phyloP scores from a whole-genome alignment of 176 grass and related monocot genomes.

The Miscanthus lutarioriparius region DNA sequence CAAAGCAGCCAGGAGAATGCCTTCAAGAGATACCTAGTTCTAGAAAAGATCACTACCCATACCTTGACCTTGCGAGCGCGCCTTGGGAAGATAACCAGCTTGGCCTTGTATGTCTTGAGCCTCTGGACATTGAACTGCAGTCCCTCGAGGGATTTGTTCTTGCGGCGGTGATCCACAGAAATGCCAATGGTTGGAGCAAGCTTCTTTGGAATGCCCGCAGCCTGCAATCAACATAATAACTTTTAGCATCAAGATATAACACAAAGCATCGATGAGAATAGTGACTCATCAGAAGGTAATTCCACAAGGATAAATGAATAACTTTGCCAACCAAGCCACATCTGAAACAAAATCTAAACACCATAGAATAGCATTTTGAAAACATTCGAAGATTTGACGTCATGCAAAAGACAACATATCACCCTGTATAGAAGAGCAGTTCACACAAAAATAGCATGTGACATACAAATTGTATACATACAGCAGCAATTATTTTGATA shows the following conservation, averaged over 20 bases:
- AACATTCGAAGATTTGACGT: not conserved
- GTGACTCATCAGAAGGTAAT: not conserved
- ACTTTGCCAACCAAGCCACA: not conserved
- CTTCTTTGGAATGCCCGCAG: constrained; percentile 82
- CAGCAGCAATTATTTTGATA: not conserved
- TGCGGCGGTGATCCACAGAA: not conserved
- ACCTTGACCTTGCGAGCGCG: constrained; percentile 75
- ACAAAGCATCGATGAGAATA: not conserved
- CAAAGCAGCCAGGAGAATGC: not conserved
- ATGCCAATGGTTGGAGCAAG: constrained; percentile 86
- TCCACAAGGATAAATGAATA: not conserved
- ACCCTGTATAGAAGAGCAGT: not conserved
- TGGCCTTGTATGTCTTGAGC: constrained; percentile 95
- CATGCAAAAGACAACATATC: not conserved
- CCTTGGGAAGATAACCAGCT: constrained; percentile 96
- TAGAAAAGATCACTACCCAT: not conserved
- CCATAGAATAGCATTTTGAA: not conserved
- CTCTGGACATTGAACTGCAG: constrained; percentile 78
- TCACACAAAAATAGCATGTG: not conserved
- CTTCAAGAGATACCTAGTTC: not conserved
- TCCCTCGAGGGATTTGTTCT: constrained; percentile 2
- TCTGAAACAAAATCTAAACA: not conserved
- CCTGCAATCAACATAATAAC: constrained; percentile 39
- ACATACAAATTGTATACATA: not conserved
- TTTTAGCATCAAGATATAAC: not conserved